Percentiles rank a stretch among this genome's conserved stretches.
phyloP scores from a whole-genome alignment of 768 basidiomycete genomes.

The Arthromyces matolae region DNA sequence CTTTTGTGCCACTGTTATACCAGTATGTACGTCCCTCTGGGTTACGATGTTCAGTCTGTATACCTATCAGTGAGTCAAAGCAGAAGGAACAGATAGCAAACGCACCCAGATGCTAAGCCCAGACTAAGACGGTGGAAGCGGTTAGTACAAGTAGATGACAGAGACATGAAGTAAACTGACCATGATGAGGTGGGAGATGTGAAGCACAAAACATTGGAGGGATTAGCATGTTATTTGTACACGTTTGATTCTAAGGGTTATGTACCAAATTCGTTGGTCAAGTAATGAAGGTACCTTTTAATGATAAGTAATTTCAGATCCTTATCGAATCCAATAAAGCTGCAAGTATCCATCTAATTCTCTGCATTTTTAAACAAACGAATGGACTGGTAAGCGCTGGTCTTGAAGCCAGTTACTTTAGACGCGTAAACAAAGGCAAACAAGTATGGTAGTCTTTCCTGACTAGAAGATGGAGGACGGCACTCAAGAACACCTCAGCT shows the following conservation, averaged over 20 bases:
- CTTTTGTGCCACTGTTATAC: slow-evolving; percentile 86
- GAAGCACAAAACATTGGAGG: not conserved
- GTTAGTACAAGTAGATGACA: too few relatives aligned
- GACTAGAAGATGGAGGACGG: slow-evolving; percentile 21
- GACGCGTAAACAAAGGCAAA: slow-evolving; percentile 23
- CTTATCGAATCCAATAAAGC: too few relatives aligned
- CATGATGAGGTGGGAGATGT: slow-evolving; percentile 1
- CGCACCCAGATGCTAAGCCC: slow-evolving; percentile 35
- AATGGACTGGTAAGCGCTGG: too few relatives aligned
- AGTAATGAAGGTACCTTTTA: too few relatives aligned
- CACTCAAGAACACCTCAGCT: slow-evolving; percentile 28
- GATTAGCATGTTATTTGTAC: slow-evolving; percentile 2
- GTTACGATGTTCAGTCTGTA: slow-evolving; percentile 89
- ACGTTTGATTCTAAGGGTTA: slow-evolving; percentile 8
- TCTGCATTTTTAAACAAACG: too few relatives aligned
- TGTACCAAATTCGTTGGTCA: too few relatives aligned
- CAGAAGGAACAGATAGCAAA: slow-evolving; percentile 1
- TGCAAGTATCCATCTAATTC: too few relatives aligned
- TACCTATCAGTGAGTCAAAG: not conserved
- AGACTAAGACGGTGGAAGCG: slow-evolving; percentile 8
- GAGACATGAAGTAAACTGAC: slow-evolving; percentile 1
- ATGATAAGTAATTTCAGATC: too few relatives aligned
- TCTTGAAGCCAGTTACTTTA: too few relatives aligned
- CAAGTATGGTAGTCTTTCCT: slow-evolving; percentile 3
- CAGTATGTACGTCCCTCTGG: slow-evolving; percentile 98